These are phyloP conservation scores for Obba rivulosa DNA, from an alignment of 768 basidiomycete genomes.

Conservation along the genomic window DNA sequence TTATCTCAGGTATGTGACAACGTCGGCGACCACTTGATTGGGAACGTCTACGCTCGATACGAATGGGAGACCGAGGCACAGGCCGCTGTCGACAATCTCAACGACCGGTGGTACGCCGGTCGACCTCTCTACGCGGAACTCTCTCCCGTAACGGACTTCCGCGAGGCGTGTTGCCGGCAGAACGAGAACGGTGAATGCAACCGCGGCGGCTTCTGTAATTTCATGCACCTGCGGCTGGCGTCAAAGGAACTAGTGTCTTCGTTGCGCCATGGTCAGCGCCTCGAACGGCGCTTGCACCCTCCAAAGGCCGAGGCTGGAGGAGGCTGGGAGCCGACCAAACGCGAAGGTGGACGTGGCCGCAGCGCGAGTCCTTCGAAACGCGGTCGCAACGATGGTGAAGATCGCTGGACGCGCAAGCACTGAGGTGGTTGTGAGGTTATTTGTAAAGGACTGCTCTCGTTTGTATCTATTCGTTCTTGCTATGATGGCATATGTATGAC, in stretches of 20 bases:
- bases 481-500: no score
- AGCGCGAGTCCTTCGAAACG: constrained; percentile 69
- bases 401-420: constrained; percentile 42
- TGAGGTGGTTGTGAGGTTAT: constrained; percentile 8
- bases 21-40: constrained; percentile 97
- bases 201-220: constrained; percentile 97
- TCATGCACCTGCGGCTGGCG: constrained; percentile 92
- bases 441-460: neutral
- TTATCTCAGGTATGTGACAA: constrained; percentile 84
- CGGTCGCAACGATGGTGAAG: constrained; percentile 61
- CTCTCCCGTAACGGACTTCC: constrained; percentile 97
- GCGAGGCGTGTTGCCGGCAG: constrained; percentile 97
- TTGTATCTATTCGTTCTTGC: neutral
- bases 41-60: constrained; percentile 96
- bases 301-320: constrained; percentile 55
- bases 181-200: constrained; percentile 99
- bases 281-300: constrained; percentile 77
- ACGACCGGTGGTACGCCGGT: constrained; percentile 97
- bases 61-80: constrained; percentile 99
- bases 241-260: constrained; percentile 78
- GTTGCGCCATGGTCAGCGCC: constrained; percentile 73
- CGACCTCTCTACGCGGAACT: constrained; percentile 95
- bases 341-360: constrained; percentile 58
- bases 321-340: constrained; percentile 80
- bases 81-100: constrained; percentile 85